phyloP scores from a whole-genome alignment of 2,329 filamentous ascomycete species.

The Sclerotinia glacialis region DNA sequence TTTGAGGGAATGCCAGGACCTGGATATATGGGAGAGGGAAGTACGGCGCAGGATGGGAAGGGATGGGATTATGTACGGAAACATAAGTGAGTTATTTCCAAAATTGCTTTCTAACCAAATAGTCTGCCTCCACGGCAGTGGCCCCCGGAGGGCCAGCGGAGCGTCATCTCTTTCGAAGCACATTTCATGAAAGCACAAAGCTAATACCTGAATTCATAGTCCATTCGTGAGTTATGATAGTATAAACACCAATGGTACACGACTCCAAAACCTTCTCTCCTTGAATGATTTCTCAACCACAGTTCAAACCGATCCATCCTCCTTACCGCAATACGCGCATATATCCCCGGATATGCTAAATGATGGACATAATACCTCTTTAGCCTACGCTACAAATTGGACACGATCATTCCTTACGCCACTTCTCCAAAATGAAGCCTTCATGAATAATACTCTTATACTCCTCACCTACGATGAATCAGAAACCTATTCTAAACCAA shows the following conservation, averaged over 20 bases:
- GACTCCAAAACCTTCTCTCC: conserved; percentile 60
- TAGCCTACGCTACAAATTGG: conserved; percentile 53
- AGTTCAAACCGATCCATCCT: conserved; percentile 46
- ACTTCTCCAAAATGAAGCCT: conserved; percentile 49
- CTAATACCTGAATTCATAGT: conserved; percentile 27
- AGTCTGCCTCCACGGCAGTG: conserved; percentile 18
- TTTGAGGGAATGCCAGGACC: conserved; percentile 48
- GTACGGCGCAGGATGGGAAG: conserved; percentile 38
- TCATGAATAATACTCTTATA: conserved; percentile 54
- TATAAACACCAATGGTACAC: conserved; percentile 48
- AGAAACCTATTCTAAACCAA: conserved; percentile 51
- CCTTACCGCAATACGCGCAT: conserved; percentile 64
- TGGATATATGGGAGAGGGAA: conserved; percentile 47
- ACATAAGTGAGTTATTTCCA: conserved; percentile 34
- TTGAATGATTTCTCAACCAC: conserved; percentile 60
- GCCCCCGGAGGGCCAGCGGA: conserved; percentile 11
- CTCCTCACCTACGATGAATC: conserved; percentile 59
- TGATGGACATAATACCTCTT: conserved; percentile 60
- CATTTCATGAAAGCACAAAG: neutral
- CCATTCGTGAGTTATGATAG: conserved; percentile 52
- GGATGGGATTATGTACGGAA: conserved; percentile 41
- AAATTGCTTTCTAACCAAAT: neutral
- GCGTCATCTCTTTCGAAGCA: neutral
- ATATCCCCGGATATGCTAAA: conserved; percentile 63
- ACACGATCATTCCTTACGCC: conserved; percentile 52